Percentiles rank a stretch among this genome's conserved stretches.
These are phyloP conservation scores for Blastobotrys apis DNA, from an alignment of 1,139 yeast species.

Conservation along the genomic window DNA sequence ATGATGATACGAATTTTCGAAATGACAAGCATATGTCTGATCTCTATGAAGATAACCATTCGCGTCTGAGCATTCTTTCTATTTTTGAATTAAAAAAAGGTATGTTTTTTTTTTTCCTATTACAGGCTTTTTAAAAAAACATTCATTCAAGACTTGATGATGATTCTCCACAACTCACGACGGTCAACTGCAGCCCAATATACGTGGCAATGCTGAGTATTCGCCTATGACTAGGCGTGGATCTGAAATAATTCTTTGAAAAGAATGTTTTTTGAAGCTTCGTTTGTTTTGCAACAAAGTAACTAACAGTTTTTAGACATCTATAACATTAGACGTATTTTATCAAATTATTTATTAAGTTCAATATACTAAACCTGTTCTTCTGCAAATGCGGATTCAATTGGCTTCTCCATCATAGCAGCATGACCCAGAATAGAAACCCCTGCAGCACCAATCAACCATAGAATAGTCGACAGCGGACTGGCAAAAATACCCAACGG, in stretches of 20 bases:
- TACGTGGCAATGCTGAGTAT: slow-evolving; percentile 84
- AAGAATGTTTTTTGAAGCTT: not conserved
- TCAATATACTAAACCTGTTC: slow-evolving; percentile 46
- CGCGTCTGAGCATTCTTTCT: slow-evolving; percentile 39
- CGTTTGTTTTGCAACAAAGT: not conserved
- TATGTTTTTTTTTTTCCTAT: slow-evolving; percentile 16
- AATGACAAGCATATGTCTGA: slow-evolving; percentile 99
- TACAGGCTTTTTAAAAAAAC: not conserved
- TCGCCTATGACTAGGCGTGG: slow-evolving; percentile 96
- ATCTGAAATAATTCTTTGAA: slow-evolving; percentile 3
- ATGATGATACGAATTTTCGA: slow-evolving; percentile 60
- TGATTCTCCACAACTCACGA: slow-evolving; percentile 97
- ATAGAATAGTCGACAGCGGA: slow-evolving; percentile 88
- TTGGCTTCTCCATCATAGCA: slow-evolving; percentile 91
- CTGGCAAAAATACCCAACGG: slow-evolving; percentile 92
- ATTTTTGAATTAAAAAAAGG: slow-evolving; percentile 15
- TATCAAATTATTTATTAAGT: no score
- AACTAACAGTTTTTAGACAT: no score
- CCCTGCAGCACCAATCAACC: slow-evolving; percentile 94
- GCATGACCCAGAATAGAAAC: slow-evolving; percentile 90
- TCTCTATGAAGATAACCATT: slow-evolving; percentile 51
- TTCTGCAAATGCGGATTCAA: slow-evolving; percentile 94
- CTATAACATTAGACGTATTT: not conserved
- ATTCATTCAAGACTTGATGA: slow-evolving; percentile 40
- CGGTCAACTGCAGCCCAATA: slow-evolving; percentile 97